Conservation (phyloP, 2,329 filamentous ascomycete species). For the Gliomastix tumulicola region DNA sequence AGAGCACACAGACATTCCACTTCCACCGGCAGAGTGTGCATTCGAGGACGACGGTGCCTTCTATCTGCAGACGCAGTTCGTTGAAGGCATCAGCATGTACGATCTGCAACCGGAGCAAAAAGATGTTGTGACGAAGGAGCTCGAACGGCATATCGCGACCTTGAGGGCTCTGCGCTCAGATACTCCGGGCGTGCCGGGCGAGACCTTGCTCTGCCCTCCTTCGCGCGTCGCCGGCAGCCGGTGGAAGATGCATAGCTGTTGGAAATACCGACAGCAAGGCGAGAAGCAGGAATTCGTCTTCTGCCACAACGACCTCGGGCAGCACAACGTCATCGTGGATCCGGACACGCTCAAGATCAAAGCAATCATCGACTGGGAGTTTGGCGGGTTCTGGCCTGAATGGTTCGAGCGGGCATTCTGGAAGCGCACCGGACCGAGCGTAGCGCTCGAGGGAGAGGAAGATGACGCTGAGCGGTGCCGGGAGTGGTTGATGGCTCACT, state of each 20-base stretch:
- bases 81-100: constrained; percentile 19
- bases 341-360: constrained; percentile 19
- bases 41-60: constrained; percentile 21
- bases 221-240: constrained; percentile 14
- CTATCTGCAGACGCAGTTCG: constrained; percentile 19
- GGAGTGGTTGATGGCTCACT: too few species aligned
- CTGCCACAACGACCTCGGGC: constrained; percentile 14
- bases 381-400: constrained; percentile 23
- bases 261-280: too few species aligned
- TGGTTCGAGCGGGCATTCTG: constrained; percentile 14
- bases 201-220: too few species aligned
- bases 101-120: constrained; percentile 8
- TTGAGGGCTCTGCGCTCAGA: constrained; percentile 17
- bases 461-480: too few species aligned
- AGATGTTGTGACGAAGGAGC: constrained; percentile 14
- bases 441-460: constrained; percentile 7
- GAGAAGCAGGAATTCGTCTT: constrained; percentile 13
- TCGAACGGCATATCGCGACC: constrained; percentile 13
- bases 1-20: constrained; percentile 16
- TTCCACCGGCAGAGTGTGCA: constrained; percentile 13
- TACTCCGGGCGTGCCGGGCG: too few species aligned
- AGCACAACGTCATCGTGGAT: constrained; percentile 13
- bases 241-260: neutral
- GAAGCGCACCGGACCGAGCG: constrained; percentile 9
- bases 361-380: constrained; percentile 30